phyloP scores from a whole-genome alignment of 1,284 basidiomycete species.

The Melampsora larici-populina region DNA sequence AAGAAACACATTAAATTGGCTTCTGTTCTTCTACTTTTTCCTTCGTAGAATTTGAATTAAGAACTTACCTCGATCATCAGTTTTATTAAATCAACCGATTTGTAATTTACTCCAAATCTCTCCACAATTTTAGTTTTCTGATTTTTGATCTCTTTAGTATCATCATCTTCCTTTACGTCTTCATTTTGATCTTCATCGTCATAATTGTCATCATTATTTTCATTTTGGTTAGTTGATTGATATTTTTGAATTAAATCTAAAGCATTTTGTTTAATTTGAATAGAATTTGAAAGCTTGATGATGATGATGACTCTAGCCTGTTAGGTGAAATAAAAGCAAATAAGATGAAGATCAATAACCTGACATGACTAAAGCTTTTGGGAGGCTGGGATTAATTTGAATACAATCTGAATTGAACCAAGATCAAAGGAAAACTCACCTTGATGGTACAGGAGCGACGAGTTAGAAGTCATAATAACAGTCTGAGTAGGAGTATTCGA shows the following conservation, averaged over 20 bases:
- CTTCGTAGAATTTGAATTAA: background rate
- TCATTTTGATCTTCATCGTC: conserved; percentile 2
- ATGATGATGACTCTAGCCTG: too few species aligned
- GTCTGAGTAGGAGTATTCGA: too few species aligned
- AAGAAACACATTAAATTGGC: background rate
- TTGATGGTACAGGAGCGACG: too few species aligned
- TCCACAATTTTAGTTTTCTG: conserved; percentile 27
- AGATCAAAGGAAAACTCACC: too few species aligned
- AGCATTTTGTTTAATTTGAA: conserved; percentile 34
- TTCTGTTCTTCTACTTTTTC: background rate
- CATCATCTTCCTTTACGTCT: conserved; percentile 2
- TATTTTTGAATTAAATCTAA: conserved; percentile 1
- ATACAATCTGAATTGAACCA: too few species aligned
- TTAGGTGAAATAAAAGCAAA: too few species aligned
- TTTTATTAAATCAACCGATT: conserved; percentile 31
- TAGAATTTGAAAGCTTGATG: too few species aligned
- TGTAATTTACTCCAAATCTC: conserved; percentile 38
- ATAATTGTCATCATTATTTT: background rate
- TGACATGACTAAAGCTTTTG: too few species aligned
- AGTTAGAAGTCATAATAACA: too few species aligned
- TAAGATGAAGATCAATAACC: too few species aligned
- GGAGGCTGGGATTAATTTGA: too few species aligned
- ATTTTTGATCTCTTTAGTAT: conserved; percentile 30
- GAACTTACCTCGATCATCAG: conserved; percentile 41
- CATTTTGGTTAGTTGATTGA: background rate